Conservation (phyloP, 306 rosid species). For the Cicer bijugum region DNA sequence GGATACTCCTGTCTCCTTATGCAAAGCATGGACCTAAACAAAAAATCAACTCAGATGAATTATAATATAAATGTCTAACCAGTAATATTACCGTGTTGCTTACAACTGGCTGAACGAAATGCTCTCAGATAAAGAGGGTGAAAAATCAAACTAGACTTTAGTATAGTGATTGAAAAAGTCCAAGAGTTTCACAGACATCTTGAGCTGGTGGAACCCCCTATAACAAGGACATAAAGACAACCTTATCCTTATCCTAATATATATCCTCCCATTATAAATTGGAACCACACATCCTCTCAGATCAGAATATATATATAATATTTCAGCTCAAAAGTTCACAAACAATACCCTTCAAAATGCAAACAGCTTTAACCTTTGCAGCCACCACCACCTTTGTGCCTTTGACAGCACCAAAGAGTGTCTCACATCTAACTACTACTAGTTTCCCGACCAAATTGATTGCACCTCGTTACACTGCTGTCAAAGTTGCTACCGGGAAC, state of each 20-base stretch:
- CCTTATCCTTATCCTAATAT: conserved; percentile 60
- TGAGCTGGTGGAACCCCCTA: conserved; percentile 38
- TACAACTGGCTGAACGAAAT: conserved; percentile 11
- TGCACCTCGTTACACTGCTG: conserved; percentile 40
- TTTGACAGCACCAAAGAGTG: conserved; percentile 50
- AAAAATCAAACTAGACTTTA: conserved; percentile 17
- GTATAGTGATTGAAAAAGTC: conserved; percentile 17
- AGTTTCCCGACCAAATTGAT: conserved; percentile 44
- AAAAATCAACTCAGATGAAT: too few relatives aligned
- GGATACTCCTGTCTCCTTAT: too few relatives aligned
- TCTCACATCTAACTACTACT: conserved; percentile 16
- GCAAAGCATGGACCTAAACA: too few relatives aligned
- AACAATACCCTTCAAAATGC: conserved; percentile 52
- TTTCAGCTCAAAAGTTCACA: conserved; percentile 23
- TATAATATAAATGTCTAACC: neutral
- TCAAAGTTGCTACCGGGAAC: conserved; percentile 44
- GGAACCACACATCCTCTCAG: neutral
- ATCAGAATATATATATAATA: neutral
- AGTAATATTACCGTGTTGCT: neutral
- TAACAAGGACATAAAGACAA: conserved; percentile 13
- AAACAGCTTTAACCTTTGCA: conserved; percentile 53
- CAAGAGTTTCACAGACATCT: conserved; percentile 50
- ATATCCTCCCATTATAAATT: conserved; percentile 50
- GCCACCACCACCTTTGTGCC: conserved; percentile 57
- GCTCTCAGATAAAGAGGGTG: neutral